Evolutionary conservation across 352 stramenopile species (phyloP), one percentile per base, ranked within the genome.

Genomic region (Globisporangium orthogonon): DNA sequence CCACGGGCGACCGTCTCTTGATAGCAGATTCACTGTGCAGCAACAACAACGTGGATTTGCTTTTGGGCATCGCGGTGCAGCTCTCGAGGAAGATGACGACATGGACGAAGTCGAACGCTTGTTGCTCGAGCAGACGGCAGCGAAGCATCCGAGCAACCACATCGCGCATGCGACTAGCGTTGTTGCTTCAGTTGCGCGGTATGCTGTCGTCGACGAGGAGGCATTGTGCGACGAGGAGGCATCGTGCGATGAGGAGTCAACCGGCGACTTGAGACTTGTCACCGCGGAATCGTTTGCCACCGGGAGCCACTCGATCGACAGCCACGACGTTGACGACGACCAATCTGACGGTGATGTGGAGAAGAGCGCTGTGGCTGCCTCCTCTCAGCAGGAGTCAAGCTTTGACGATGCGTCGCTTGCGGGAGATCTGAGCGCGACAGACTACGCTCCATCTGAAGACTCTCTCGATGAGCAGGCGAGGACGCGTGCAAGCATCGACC

Each of bases 1-100:
- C 35, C 4, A 37, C 4, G 9, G 33, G 13, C 35, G 35, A 14
- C 35, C 9, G 35, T 13, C 4, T 13, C 35, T 40, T 2, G 35
- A 40, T 45, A 17, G 31, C 44, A 9, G 28, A 14, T 9, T 30
- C 1, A 17, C 10, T 5, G 6, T 17, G 0, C 46, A 41, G 31
- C 28, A 28, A 4, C 47, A 33, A 2, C 29, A 31, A 4, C 14
- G 18, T 14, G 30, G n/a, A 33, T 50, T 58, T 13, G 40, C 40
- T 11, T 14, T 49, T 33, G 52, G 17, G 11, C 41, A 33, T 5
- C 41, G n/a, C 1, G 43, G 43, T 0, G 23, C 3, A 10, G 41
- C 41, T 9, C 41, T 52, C 33, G 28, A 57, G 7, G 53, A 71
- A 2, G 60, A 67, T 2, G 62, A 69, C 41, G 51, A 61, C n/a